Percentiles rank a stretch among this genome's conserved stretches.
phyloP scores from a whole-genome alignment of 2,329 filamentous ascomycete species.

The Aspergillus brasiliensis region DNA sequence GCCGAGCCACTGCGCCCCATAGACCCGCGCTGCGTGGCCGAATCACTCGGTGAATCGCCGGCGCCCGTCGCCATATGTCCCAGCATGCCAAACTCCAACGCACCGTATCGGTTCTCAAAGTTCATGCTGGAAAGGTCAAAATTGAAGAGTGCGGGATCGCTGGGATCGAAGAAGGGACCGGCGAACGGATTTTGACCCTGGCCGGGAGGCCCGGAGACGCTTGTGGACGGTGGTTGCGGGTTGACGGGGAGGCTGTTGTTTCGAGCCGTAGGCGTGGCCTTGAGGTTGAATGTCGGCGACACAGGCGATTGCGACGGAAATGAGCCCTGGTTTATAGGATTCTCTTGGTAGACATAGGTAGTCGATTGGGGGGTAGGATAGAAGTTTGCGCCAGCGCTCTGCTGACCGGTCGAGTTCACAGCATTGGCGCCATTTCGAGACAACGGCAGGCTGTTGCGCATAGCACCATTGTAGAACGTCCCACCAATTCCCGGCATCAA shows the following conservation, averaged over 20 bases:
- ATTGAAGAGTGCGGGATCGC: constrained; percentile 90
- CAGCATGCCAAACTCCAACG: constrained; percentile 92
- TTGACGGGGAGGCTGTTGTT: constrained; percentile 44
- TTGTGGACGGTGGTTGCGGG: constrained; percentile 51
- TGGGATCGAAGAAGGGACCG: constrained; percentile 76
- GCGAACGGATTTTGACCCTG: constrained; percentile 50
- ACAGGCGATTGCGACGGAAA: constrained; percentile 68
- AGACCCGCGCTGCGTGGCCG: constrained; percentile 49
- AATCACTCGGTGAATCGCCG: constrained; percentile 74
- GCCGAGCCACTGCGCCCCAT: constrained; percentile 47
- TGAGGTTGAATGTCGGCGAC: constrained; percentile 69
- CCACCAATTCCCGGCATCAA: constrained; percentile 81
- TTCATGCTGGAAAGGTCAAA: constrained; percentile 93
- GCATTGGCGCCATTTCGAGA: constrained; percentile 35
- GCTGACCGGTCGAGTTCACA: constrained; percentile 27
- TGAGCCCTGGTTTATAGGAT: constrained; percentile 54
- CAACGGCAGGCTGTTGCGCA: constrained; percentile 36
- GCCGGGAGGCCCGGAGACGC: constrained; percentile 51
- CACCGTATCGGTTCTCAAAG: constrained; percentile 95
- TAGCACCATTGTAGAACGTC: constrained; percentile 54
- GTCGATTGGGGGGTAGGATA: constrained; percentile 39
- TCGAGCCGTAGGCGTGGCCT: constrained; percentile 41
- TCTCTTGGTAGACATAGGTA: constrained; percentile 52
- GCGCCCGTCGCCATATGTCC: constrained; percentile 94
- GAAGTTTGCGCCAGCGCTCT: constrained; percentile 32